Conservation (phyloP, 2,329 filamentous ascomycete genomes). For the Thielaviopsis euricoi region DNA sequence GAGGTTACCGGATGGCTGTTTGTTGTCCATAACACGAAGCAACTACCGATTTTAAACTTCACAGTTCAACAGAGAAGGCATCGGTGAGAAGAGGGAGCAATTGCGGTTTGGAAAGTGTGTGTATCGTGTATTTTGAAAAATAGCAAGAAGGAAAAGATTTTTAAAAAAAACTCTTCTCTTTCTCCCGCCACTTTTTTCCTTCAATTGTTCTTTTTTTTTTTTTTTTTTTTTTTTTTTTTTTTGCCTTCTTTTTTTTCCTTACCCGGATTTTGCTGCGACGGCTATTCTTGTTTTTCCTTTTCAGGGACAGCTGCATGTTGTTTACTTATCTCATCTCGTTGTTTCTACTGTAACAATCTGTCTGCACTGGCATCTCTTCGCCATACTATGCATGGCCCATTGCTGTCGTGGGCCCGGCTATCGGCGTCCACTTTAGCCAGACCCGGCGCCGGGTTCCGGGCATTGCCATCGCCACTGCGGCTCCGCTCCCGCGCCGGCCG, state of each 20-base stretch:
- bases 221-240: background rate
- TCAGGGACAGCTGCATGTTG: background rate
- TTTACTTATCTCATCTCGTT: background rate
- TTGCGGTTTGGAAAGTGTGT: background rate
- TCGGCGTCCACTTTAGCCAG: background rate
- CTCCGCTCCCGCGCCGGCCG: background rate
- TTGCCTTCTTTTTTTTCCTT: background rate
- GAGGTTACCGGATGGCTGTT: too few species aligned
- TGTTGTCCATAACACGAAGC: background rate
- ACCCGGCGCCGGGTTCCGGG: background rate
- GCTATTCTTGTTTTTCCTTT: background rate
- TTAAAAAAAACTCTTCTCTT: background rate
- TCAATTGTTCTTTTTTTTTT: background rate
- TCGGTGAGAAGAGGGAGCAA: background rate
- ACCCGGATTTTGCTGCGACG: background rate
- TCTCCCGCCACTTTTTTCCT: background rate
- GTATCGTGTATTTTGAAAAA: background rate
- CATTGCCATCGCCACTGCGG: background rate
- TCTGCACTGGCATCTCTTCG: background rate
- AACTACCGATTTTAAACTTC: background rate
- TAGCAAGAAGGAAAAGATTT: too few species aligned
- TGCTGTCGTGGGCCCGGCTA: conserved; percentile 10
- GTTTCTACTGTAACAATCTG: background rate
- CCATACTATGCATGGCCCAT: conserved; percentile 4
- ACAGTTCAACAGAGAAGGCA: too few species aligned